Percentiles rank a stretch among this genome's conserved stretches.
Evolutionary conservation across 192 early-diverging fungal species (phyloP).

Genomic region (Coemansia sp.): DNA sequence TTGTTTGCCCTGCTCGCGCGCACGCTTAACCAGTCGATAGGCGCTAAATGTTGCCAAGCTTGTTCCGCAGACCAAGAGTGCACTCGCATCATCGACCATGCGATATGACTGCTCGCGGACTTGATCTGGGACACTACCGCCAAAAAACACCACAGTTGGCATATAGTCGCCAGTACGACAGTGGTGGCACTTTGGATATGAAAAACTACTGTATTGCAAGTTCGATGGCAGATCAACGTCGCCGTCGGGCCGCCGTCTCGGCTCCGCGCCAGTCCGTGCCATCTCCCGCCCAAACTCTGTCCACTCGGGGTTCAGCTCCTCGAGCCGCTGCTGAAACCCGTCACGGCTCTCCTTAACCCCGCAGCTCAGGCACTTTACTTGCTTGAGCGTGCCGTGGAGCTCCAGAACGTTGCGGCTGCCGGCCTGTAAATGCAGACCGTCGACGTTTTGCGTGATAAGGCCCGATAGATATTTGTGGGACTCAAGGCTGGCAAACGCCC

Average conservation of each 20-base stretch:
- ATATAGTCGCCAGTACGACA: constrained; percentile 69
- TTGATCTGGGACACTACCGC: constrained; percentile 69
- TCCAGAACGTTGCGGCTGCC: constrained; percentile 68
- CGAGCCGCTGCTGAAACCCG: constrained; percentile 66
- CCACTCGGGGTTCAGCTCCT: constrained; percentile 70
- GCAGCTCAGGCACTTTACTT: constrained; percentile 76
- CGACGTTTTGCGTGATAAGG: constrained; percentile 93
- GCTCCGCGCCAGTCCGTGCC: constrained; percentile 44
- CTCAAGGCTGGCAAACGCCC: constrained; percentile 59
- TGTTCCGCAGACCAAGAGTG: constrained; percentile 76
- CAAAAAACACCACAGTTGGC: constrained; percentile 87
- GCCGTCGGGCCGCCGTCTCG: constrained; percentile 76
- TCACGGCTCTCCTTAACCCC: constrained; percentile 55
- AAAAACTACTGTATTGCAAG: constrained; percentile 65
- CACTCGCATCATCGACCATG: constrained; percentile 61
- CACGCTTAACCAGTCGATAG: constrained; percentile 70
- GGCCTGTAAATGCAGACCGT: constrained; percentile 70
- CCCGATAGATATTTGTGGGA: constrained; percentile 47
- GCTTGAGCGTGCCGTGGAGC: constrained; percentile 78
- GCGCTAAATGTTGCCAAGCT: constrained; percentile 83
- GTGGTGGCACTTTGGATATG: constrained; percentile 67
- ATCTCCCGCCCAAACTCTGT: constrained; percentile 45
- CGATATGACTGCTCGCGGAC: constrained; percentile 60
- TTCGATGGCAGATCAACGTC: constrained; percentile 67
- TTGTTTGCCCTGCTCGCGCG: constrained; percentile 59